Base-by-base conservation (phyloP, 352 stramenopile species). In the Phytophthora fragariaefolia region DNA sequence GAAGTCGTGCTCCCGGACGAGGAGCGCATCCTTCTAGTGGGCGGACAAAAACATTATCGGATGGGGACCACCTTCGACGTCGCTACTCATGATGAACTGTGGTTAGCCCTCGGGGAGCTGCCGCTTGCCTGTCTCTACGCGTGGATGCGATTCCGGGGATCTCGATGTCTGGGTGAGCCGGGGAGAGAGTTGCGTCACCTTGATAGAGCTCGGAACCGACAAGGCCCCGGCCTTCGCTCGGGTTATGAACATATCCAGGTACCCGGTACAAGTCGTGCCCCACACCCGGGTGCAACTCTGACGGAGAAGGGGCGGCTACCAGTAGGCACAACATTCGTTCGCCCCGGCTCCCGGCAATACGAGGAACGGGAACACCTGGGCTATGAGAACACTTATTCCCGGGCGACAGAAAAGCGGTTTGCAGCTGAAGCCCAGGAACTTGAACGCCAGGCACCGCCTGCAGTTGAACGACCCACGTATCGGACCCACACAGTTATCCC, bases 281-380 rank as follows among this genome's bases (percentile, higher is more conserved):
- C 40, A 52, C 18, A 54, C 55, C 4, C 7, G 2, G 42, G 53
- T 0, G 55, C 55, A 9, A 30, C 42, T 4, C 28, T 62, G 28
- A 54, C 27, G 0, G 55, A 62, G 18, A 2, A 1, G 0, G 43
- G 36, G 2, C 27, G 27, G 13, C 24, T 62, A 18, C 55, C 55
- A 13, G 5, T 62, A 13, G 42, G 42, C 4, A 54, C 55, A 2
- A 62, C 53, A 13, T 53, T 62, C 4, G 42, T 62, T 4, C 43
- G 55, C 1, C 55, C 55, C 2, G 55, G 55, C 3, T 36, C 55
- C 0, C 32, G 20, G 6, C 5, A 53, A 17, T 62, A 54, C 15
- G 42, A 62, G 5, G 55, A 46, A 7, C 55, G 28, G 0, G 27
- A 47, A 20, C 43, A 50, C 36, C 15, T 60, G 4, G 52, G 50